Evolutionary conservation across 176 grass and related monocot genomes (phyloP).

Genomic region (Eleusine indica): DNA sequence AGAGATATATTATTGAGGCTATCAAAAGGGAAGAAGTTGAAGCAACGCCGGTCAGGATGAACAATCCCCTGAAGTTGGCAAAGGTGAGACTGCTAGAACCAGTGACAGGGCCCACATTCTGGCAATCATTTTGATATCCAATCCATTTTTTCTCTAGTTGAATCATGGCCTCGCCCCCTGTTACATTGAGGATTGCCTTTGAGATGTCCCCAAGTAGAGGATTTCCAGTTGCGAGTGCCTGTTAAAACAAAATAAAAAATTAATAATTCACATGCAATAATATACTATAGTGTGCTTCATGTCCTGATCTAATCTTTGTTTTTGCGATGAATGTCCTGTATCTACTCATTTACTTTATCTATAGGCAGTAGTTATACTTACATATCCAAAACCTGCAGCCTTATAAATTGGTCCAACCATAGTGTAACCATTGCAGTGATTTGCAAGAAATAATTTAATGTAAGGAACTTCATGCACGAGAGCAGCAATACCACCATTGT

Average conservation of each 20-base stretch:
- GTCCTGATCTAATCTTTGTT: not conserved
- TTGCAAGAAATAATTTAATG: constrained; percentile 59
- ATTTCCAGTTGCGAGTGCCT: constrained; percentile 43
- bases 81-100: constrained; percentile 46
- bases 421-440: constrained; percentile 46
- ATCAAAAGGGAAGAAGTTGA: constrained; percentile 21
- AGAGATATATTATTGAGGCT: not conserved
- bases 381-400: constrained; percentile 59
- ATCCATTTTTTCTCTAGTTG: constrained; percentile 63
- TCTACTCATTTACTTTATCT: not conserved
- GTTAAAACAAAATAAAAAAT: not conserved
- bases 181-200: constrained; percentile 60
- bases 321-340: too few species aligned
- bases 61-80: constrained; percentile 44
- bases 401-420: constrained; percentile 73
- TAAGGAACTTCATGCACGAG: constrained; percentile 58
- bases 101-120: constrained; percentile 33
- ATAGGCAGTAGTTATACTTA: constrained; percentile 36
- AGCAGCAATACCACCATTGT: constrained; percentile 56
- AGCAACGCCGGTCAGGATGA: constrained; percentile 40
- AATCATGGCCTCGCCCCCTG: constrained; percentile 42
- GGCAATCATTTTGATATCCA: constrained; percentile 18
- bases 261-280: not conserved
- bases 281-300: not conserved
- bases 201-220: constrained; percentile 47